Base-by-base conservation (phyloP, 2,329 filamentous ascomycete genomes). In the Beauveria asiatica region DNA sequence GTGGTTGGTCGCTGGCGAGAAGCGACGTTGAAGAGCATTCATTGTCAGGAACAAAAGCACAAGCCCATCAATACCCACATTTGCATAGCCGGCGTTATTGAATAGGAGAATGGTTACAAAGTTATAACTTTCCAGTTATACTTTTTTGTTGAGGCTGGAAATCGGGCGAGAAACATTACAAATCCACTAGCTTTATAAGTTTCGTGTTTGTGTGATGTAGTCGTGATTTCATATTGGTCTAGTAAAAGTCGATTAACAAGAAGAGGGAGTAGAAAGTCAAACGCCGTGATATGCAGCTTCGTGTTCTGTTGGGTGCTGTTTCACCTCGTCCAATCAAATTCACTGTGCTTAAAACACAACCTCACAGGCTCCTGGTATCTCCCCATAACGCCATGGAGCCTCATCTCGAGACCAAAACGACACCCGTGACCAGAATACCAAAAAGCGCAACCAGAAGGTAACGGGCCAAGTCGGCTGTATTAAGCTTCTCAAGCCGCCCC, bases 41-140 rank as follows among this genome's bases (percentile, higher is more conserved):
- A 21, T 52, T 8, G 48, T 11, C n/a, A 21, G 30, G n/a, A 39
- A 9, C 10, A 13, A 39, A 39, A 39, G 19, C 11, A 23, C 5
- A 21, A 16, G 49, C 30, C 27, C 33, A 37, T 39, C n/a, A 16
- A 39, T 3, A 25, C 9, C 25, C 48, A 57, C 16, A 25, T 19
- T 57, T 57, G 54, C 54, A 57, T 48, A 52, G n/a, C 53, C 37
- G 57, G 58, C 60, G 53, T 64, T 60, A 5, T 65, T 44, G 30
- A 6, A 52, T 13, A 25, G 21, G 13, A 46, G 17, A n/a, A 46
- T 46, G 7, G 17, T 42, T 42, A 42, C 41, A 19, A 41, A 37
- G 33, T 16, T 37, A 25, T 16, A 10, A 1, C 5, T 16, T 46
- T 25, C n/a, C 10, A 25, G 8, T 25, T 4, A 25, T 25, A 25